A percentile compares a stretch with the other conserved stretches of the same genome.
These are phyloP conservation scores for Zygosaccharomyces sapae DNA, from an alignment of 1,139 yeast species.

Conservation along the genomic window DNA sequence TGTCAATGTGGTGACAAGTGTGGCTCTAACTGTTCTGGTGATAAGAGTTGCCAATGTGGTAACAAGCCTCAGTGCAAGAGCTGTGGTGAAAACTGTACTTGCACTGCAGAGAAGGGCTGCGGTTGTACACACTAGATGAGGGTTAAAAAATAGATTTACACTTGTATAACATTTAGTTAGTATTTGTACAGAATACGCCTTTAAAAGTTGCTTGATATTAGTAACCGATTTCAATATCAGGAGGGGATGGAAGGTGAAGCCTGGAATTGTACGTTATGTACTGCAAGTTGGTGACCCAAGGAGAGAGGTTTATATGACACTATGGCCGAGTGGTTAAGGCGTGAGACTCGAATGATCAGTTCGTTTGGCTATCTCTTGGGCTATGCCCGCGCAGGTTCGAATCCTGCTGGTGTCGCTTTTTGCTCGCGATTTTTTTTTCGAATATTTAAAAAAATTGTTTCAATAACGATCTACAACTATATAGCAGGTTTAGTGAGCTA, in stretches of 20 bases:
- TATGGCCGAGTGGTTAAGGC: conserved; percentile 43
- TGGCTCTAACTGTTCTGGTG: conserved; percentile 8
- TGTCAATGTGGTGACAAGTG: conserved; percentile 13
- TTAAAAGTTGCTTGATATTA: too few species aligned
- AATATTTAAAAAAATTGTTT: too few species aligned
- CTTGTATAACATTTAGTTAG: too few species aligned
- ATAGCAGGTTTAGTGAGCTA: neutral
- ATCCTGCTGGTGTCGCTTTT: conserved; percentile 38
- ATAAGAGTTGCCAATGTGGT: conserved; percentile 10
- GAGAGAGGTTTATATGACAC: conserved; percentile 25
- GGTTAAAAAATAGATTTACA: too few species aligned
- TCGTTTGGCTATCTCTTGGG: conserved; percentile 43
- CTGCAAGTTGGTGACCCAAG: too few species aligned
- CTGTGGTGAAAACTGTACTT: conserved; percentile 6
- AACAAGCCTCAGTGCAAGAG: conserved; percentile 7
- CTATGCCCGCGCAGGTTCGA: conserved; percentile 42
- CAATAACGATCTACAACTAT: too few species aligned
- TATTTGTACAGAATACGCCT: too few species aligned
- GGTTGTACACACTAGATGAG: conserved; percentile 2
- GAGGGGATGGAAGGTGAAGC: too few species aligned
- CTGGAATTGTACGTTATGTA: neutral
- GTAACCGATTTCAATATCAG: too few species aligned
- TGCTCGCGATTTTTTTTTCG: too few species aligned
- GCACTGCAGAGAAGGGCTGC: conserved; percentile 3
- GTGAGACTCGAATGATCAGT: conserved; percentile 38